Base-by-base conservation (phyloP, 768 basidiomycete genomes). In the Boletus pseudopeckii region DNA sequence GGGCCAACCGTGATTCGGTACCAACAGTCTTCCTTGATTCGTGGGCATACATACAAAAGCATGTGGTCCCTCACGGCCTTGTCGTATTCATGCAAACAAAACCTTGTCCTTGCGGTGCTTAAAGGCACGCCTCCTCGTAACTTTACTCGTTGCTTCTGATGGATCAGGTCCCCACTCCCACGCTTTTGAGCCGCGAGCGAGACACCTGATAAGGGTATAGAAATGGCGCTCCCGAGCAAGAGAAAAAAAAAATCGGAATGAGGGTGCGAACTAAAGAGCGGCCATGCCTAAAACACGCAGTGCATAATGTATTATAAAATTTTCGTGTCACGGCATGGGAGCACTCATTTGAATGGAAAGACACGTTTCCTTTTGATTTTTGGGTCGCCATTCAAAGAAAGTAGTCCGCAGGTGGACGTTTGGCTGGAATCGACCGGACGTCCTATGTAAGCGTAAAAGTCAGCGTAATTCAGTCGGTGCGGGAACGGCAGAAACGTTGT, bases 361-460 rank as follows among this genome's bases (percentile, higher is more conserved):
- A 45, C 53, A 56, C 52, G 43, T 53, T 51, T 54, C 39, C 41
- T 11, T 49, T 59, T 37, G 38, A 24, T 50, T 43, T n/a, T 49
- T 28, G n/a, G 34, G 26, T 13, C 20, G n/a, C 17, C 18, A 39
- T 69, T n/a, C 71, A 92, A 45, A 93, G 72, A 71, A 93, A 93
- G 64, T 93, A 93, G 70, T 92, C 90, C 39, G 91, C 87, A 18
- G 90, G 89, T 20, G 91, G 90, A 4, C 90, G 80, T 74, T 90
- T 91, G 30, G 87, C 83, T 26, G 89, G 90, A 66, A 90, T 83
- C 28, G 88, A 89, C 54, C 82, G 80, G 33, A 90, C 83, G 58
- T 92, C 92, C 89, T 93, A 63, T 11, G 40, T 5, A 41, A 41
- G 33, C 40, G 50, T 32, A 43, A 38, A 26, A 4, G 48, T 58